Evolutionary conservation across 2,329 filamentous ascomycete genomes (phyloP).

Genomic region (Cytospora piceae): DNA sequence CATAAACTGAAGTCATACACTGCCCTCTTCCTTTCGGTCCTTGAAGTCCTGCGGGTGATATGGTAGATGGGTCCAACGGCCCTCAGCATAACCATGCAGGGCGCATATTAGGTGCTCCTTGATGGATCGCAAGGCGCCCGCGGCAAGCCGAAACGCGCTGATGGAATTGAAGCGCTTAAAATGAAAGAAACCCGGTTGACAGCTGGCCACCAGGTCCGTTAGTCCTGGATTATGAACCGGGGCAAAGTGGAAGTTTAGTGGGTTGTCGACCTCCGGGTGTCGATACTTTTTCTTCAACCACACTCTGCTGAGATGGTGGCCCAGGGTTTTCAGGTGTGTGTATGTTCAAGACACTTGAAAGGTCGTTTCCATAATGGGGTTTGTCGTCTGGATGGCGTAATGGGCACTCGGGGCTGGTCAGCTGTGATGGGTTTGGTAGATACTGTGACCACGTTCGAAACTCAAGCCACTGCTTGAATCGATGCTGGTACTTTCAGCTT

Average conservation of each 20-base stretch:
- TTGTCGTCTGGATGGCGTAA: neutral
- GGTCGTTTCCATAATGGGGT: neutral
- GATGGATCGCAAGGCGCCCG: conserved; percentile 17
- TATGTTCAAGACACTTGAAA: neutral
- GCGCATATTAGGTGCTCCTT: conserved; percentile 3
- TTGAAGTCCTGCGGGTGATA: neutral
- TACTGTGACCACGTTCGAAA: conserved; percentile 7
- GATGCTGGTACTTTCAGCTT: conserved; percentile 19
- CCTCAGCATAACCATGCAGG: neutral
- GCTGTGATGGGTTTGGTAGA: conserved; percentile 11
- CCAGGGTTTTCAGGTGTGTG: neutral
- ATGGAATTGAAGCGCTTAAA: conserved; percentile 17
- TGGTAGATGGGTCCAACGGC: neutral
- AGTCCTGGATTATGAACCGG: neutral
- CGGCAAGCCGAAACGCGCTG: conserved; percentile 16
- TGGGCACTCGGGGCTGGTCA: conserved; percentile 10
- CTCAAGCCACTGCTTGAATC: conserved; percentile 19
- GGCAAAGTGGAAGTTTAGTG: neutral
- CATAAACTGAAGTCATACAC: neutral
- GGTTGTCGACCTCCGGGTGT: neutral
- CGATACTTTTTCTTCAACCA: neutral
- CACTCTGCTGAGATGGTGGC: neutral
- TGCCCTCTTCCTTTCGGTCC: neutral
- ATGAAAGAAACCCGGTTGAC: conserved; percentile 6
- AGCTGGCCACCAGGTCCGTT: conserved; percentile 9